phyloP scores from a whole-genome alignment of 2,329 filamentous ascomycete genomes.

The Diaporthe sp. region DNA sequence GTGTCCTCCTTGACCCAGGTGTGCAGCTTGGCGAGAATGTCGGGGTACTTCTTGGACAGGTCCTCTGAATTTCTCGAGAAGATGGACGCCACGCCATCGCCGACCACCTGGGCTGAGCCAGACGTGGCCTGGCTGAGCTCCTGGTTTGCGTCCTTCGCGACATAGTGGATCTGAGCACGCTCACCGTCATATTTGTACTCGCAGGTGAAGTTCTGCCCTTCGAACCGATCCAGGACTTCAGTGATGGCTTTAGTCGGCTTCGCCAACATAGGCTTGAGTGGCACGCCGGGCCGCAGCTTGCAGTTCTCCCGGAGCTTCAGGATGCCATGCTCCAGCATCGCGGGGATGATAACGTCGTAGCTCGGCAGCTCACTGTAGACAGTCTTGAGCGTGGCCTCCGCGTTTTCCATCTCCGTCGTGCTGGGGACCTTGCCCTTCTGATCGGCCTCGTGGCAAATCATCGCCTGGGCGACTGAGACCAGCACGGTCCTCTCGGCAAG shows the following conservation, averaged over 20 bases:
- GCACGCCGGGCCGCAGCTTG: slow-evolving; percentile 92
- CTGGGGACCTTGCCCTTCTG: slow-evolving; percentile 76
- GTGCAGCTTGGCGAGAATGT: slow-evolving; percentile 88
- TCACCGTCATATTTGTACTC: slow-evolving; percentile 99
- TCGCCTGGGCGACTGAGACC: slow-evolving; percentile 88
- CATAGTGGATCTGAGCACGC: slow-evolving; percentile 97
- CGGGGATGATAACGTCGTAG: slow-evolving; percentile 94
- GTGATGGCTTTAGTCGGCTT: slow-evolving; percentile 99
- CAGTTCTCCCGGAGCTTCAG: slow-evolving; percentile 84
- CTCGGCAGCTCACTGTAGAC: slow-evolving; percentile 96
- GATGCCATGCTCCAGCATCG: slow-evolving; percentile 88
- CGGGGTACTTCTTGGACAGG: slow-evolving; percentile 95
- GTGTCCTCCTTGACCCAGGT: slow-evolving; percentile 92
- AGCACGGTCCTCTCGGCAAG: slow-evolving; percentile 93
- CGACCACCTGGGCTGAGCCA: slow-evolving; percentile 72
- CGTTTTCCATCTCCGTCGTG: slow-evolving; percentile 81
- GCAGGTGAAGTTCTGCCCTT: slow-evolving; percentile 94
- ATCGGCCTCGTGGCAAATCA: slow-evolving; percentile 85
- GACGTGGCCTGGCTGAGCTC: slow-evolving; percentile 73
- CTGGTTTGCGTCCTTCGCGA: slow-evolving; percentile 80
- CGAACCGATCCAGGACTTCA: slow-evolving; percentile 95
- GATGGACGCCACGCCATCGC: slow-evolving; percentile 85
- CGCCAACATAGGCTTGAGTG: slow-evolving; percentile 97
- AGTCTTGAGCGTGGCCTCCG: slow-evolving; percentile 86
- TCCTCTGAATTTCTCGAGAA: slow-evolving; percentile 99